Percentiles rank a stretch among this genome's conserved stretches.
Evolutionary conservation across 2,329 filamentous ascomycete genomes (phyloP).

Genomic region (Xylariaceae sp.): DNA sequence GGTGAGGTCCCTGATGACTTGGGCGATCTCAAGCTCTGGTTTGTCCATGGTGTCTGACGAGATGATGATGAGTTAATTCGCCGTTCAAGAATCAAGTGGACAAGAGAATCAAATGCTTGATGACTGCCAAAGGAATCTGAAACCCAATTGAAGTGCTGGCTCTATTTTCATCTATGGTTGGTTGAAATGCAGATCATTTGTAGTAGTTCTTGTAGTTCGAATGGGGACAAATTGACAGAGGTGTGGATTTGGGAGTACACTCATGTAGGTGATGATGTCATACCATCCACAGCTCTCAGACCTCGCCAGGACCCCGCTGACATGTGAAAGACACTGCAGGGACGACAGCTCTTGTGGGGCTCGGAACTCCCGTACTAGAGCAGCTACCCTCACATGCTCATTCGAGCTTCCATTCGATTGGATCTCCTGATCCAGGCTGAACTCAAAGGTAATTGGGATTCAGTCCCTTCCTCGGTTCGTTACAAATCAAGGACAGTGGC

Average conservation of each 20-base stretch:
- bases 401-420: too few relatives aligned
- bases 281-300: background rate
- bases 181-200: background rate
- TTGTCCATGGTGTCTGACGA: slow-evolving; percentile 19
- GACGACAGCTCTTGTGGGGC: too few relatives aligned
- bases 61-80: background rate
- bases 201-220: background rate
- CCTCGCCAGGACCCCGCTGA: background rate
- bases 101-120: background rate
- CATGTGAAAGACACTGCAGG: background rate
- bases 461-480: too few relatives aligned
- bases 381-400: too few relatives aligned
- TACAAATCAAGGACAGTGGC: too few relatives aligned
- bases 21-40: slow-evolving; percentile 55
- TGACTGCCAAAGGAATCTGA: background rate
- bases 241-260: background rate
- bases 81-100: background rate
- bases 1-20: slow-evolving; percentile 65
- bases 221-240: background rate
- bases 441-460: too few relatives aligned
- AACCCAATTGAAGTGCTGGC: background rate
- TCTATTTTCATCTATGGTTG: background rate
- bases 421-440: too few relatives aligned
- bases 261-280: background rate
- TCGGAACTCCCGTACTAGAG: too few relatives aligned